A percentile compares a stretch with the other conserved stretches of the same genome.
Conservation (phyloP, 192 early-diverging fungal species). For the Linnemannia hyalina region DNA sequence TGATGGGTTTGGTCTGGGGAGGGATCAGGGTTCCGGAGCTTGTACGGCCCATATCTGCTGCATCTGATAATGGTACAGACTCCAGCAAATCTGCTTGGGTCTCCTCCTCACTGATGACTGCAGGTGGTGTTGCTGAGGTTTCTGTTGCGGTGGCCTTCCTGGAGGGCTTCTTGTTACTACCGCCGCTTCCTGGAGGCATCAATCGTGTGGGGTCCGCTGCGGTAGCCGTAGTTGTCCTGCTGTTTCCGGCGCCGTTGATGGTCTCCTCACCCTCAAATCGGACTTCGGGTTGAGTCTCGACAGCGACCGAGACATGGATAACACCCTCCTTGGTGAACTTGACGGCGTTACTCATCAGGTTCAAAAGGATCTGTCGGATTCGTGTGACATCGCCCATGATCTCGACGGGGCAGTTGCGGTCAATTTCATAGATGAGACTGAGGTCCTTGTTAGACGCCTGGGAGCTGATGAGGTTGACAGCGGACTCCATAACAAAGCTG, state of each 20-base stretch:
- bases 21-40: conserved; percentile 12
- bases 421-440: conserved; percentile 66
- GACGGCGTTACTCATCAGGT: conserved; percentile 67
- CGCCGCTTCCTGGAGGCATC: conserved; percentile 12
- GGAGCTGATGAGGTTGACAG: conserved; percentile 72
- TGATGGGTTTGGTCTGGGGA: conserved; percentile 31
- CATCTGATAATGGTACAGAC: neutral
- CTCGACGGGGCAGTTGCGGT: conserved; percentile 56
- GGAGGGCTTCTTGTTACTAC: neutral
- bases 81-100: neutral
- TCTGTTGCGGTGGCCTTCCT: neutral
- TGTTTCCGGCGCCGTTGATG: neutral
- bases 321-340: conserved; percentile 66
- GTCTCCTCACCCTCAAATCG: conserved; percentile 22
- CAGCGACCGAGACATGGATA: conserved; percentile 47
- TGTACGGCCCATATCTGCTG: neutral
- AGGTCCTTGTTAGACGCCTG: conserved; percentile 74
- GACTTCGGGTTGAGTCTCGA: conserved; percentile 34
- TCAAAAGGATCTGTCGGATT: conserved; percentile 66
- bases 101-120: neutral
- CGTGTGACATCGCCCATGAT: conserved; percentile 67
- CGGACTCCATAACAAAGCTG: conserved; percentile 69
- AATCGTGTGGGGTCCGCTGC: conserved; percentile 4
- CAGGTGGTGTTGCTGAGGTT: neutral
- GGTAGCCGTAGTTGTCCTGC: neutral